Evolutionary conservation across 1,139 yeast genomes (phyloP), one percentile per base, ranked within the genome.

Genomic region (Hyphopichia wangnamkhiaoensis): DNA sequence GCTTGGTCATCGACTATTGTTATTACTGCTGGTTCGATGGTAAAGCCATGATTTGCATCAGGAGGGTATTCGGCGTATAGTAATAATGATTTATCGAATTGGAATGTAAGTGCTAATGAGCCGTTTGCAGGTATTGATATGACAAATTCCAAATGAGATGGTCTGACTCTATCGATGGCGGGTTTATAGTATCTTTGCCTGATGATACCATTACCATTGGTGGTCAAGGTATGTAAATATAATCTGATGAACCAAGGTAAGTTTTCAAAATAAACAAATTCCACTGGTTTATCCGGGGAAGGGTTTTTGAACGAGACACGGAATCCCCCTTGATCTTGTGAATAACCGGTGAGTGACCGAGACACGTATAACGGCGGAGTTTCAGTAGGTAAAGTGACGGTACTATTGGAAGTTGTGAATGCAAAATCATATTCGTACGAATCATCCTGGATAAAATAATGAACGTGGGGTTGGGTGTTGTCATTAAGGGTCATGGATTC

Each of bases 11-110:
- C 45, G 4, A 76, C 46, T 0, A 86, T 77, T 1, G 85, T 76
- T 9, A 90, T 70, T 5, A 89, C 85, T 3, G 93, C 96, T 0
- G 97, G 95, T 31, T 93, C 95, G 31, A 94, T 81, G 41, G 93
- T 93, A 61, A 93, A 94, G 0, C 99, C 99, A 52, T 93, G 97
- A 59, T 94, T 94, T 1, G 99, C 98, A 69, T 94, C 99, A 1
- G 99, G 98, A 10, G 98, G 98, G 54, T 94, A 94, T 59, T 94
- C 98, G 8, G 93, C 86, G 48, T 88, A 82, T 44, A 84, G 76
- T 34, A 94, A 71, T 54, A 93, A 71, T 0, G 96, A 82, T 60
- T 91, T 93, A 58, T 93, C 98, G 58, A 93, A 90, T 42, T 84
- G 80, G 56, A 87, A 88, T 2, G 84, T 78, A 41, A 93, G 54